phyloP scores from a whole-genome alignment of 2,329 filamentous ascomycete genomes.

The Claviceps sp. region DNA sequence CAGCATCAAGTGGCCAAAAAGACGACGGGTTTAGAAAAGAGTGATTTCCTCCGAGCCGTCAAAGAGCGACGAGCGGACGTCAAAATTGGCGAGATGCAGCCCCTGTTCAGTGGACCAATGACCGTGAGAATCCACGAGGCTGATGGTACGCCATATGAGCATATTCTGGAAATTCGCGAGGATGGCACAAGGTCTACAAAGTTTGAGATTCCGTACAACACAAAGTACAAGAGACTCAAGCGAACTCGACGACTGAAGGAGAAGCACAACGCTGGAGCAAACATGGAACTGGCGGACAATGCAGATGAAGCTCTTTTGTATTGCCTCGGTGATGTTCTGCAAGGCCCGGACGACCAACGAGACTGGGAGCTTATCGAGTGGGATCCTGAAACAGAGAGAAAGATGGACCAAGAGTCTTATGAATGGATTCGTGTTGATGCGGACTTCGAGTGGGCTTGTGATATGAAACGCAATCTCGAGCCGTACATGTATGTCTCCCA shows the following conservation, averaged over 20 bases:
- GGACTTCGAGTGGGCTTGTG: conserved; percentile 95
- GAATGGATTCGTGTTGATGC: conserved; percentile 98
- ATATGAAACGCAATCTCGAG: conserved; percentile 68
- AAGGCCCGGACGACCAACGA: conserved; percentile 64
- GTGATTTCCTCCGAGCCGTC: conserved; percentile 71
- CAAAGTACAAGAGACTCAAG: conserved; percentile 96
- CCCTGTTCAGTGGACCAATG: conserved; percentile 91
- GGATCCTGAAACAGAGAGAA: conserved; percentile 74
- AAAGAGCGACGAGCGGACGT: conserved; percentile 65
- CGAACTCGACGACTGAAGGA: conserved; percentile 73
- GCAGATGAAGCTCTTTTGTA: conserved; percentile 79
- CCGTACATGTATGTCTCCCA: conserved; percentile 98
- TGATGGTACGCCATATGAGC: conserved; percentile 94
- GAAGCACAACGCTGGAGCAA: conserved; percentile 43
- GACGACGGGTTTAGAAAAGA: conserved; percentile 44
- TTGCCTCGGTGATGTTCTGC: conserved; percentile 81
- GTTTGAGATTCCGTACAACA: conserved; percentile 96
- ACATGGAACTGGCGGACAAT: conserved; percentile 44
- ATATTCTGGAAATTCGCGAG: conserved; percentile 91
- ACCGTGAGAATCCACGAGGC: conserved; percentile 96
- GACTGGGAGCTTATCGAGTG: conserved; percentile 83
- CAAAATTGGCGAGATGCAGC: conserved; percentile 54
- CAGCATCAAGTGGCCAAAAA: conserved; percentile 35
- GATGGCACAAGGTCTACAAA: conserved; percentile 59
- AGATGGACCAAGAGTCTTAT: conserved; percentile 92